Evolutionary conservation across 257 asterid species (phyloP), one percentile per base, ranked within the genome.

Genomic region (Fraxinus anomala): DNA sequence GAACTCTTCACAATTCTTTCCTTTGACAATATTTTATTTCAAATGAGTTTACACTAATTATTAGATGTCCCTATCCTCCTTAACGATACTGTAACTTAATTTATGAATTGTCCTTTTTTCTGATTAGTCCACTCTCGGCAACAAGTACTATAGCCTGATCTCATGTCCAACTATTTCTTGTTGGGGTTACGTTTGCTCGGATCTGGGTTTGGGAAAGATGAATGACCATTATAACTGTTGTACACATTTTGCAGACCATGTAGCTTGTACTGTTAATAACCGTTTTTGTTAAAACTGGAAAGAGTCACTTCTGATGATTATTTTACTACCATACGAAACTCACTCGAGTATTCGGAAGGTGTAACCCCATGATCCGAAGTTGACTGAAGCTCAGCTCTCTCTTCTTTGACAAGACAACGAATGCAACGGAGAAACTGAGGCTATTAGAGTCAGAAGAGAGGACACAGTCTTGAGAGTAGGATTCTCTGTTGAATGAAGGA

Each of bases 401-500:
- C 3, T 31, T 31, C 34, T 31, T 3, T 31, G 34, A 31, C 34
- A 31, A 31, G 34, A 31, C 0, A 1, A 31, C 34, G 3, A 31
- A 31, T 1, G 2, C 34, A 31, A 89, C 91, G 75, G 89, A 94
- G 88, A 96, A 86, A 84, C 77, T 80, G 68, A 89, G 85, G 89
- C 75, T 84, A 24, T 97, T 31, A 89, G 42, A 90, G 82, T 85
- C 98, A 93, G 85, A 93, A 88, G 85, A 85, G 98, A 87, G 92
- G 96, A 68, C 93, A 83, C 37, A 95, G 99, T 84, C 89, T 95
- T 31, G 99, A 91, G 85, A 87, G 97, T 70, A 91, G 92, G 85
- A 80, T 88, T 77, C 87, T 63, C 54, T 82, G 81, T 74, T 84
- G 79, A 73, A 91, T 86, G 66, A 92, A 83, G 80, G 98, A 91